Evolutionary conservation across 805 yeast species (phyloP), one percentile per base, ranked within the genome.

Genomic region (Yamadazyma takamatsuzukensis): DNA sequence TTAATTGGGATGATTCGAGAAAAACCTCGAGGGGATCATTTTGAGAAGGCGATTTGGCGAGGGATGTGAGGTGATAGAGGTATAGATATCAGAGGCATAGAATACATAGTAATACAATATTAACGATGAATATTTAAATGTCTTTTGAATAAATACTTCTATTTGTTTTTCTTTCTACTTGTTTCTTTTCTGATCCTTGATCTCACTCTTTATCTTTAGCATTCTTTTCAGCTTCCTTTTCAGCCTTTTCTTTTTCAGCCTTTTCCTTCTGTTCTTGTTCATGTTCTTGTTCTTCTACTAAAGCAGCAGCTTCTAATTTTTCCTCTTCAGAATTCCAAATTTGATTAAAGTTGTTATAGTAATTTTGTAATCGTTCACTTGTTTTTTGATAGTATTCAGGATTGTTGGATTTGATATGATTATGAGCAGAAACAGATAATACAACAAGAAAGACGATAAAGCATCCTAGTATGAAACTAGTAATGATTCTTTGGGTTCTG

Each of bases 31-130:
- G 74, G 76, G 18, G 88, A 83, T 44, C 65, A 70, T 34, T 62
- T 84, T 25, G 90, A 84, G 45, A 85, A 82, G 48, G 64, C 78
- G 11, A 54, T 77, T 4, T 84, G 93, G 93, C 80, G 70, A 46
- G 85, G 77, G 18, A 53, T 83, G n/a, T 41, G 30, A 21, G 8
- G 10, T n/a, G n/a, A n/a, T n/a, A n/a, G n/a, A n/a, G n/a, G n/a
- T n/a, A n/a, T 18, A 9, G 11, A 15, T n/a, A n/a, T n/a, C n/a
- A n/a, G n/a, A n/a, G n/a, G n/a, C n/a, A n/a, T n/a, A n/a, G n/a
- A n/a, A n/a, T n/a, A n/a, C n/a, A n/a, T n/a, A n/a, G n/a, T n/a
- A n/a, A n/a, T n/a, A n/a, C n/a, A n/a, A n/a, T n/a, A n/a, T n/a
- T n/a, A n/a, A n/a, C n/a, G n/a, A n/a, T n/a, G n/a, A n/a, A n/a